Conservation (phyloP, 192 early-diverging fungal species). For the Rhizophagus prolifer region DNA sequence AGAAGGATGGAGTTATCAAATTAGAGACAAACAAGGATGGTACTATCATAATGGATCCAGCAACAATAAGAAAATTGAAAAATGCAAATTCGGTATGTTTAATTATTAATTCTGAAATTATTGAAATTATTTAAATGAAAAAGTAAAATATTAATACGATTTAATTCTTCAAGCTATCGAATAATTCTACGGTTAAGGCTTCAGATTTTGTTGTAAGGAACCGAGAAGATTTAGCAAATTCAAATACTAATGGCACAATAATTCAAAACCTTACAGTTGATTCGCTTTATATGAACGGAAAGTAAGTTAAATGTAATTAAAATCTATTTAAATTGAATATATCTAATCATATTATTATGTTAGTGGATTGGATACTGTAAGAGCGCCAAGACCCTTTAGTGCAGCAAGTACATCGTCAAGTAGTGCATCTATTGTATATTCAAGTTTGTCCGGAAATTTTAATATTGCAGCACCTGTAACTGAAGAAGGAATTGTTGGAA, state of each 20-base stretch:
- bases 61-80: not conserved
- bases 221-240: not conserved
- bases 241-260: not conserved
- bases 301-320: not conserved
- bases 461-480: conserved; percentile 29
- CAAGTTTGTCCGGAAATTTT: conserved; percentile 28
- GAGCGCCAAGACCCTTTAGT: not conserved
- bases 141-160: not conserved
- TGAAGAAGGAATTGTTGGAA: conserved; percentile 32
- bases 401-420: conserved; percentile 18
- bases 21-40: not conserved
- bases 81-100: not conserved
- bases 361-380: not conserved
- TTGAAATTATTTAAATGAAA: not conserved
- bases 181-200: not conserved
- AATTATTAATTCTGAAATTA: not conserved
- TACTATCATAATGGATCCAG: not conserved
- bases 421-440: conserved; percentile 13
- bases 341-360: not conserved
- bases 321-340: not conserved
- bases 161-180: not conserved
- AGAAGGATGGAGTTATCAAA: not conserved
- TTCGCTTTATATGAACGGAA: not conserved
- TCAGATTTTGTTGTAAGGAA: not conserved
- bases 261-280: not conserved